These are phyloP conservation scores for Durotheca rogersii DNA, from an alignment of 495 filamentous ascomycete genomes.

Conservation along the genomic window DNA sequence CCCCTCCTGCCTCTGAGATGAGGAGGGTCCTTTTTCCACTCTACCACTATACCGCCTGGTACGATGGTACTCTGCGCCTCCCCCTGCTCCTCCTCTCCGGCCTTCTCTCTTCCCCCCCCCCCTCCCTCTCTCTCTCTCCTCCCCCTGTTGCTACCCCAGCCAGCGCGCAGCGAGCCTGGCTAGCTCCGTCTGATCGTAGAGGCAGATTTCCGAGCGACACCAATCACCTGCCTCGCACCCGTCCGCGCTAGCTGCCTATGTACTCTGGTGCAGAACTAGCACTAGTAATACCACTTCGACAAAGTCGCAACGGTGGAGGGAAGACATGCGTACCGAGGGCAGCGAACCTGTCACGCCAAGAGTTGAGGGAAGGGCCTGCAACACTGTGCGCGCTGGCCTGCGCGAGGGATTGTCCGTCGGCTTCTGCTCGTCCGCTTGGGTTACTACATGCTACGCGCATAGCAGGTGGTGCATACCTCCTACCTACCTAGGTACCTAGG, in stretches of 20 bases:
- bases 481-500: background rate
- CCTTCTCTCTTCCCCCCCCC: constrained; percentile 10
- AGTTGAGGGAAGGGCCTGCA: too few species aligned
- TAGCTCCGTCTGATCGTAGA: constrained; percentile 34
- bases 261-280: constrained; percentile 30
- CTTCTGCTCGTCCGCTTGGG: too few species aligned
- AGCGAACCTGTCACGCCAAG: too few species aligned
- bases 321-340: too few species aligned
- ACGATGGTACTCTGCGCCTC: too few species aligned
- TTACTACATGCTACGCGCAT: background rate
- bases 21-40: too few species aligned
- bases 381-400: too few species aligned
- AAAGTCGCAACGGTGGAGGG: constrained; percentile 17
- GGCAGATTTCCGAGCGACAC: constrained; percentile 14
- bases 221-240: constrained; percentile 25
- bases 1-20: too few species aligned
- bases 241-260: constrained; percentile 19
- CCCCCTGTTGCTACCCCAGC: constrained; percentile 23
- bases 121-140: background rate
- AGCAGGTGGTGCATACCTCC: too few species aligned
- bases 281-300: constrained; percentile 28
- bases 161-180: constrained; percentile 16
- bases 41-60: too few species aligned
- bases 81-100: background rate
- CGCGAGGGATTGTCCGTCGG: too few species aligned